Base-by-base conservation (phyloP, 345 rosid genomes). In the Firmiana major region DNA sequence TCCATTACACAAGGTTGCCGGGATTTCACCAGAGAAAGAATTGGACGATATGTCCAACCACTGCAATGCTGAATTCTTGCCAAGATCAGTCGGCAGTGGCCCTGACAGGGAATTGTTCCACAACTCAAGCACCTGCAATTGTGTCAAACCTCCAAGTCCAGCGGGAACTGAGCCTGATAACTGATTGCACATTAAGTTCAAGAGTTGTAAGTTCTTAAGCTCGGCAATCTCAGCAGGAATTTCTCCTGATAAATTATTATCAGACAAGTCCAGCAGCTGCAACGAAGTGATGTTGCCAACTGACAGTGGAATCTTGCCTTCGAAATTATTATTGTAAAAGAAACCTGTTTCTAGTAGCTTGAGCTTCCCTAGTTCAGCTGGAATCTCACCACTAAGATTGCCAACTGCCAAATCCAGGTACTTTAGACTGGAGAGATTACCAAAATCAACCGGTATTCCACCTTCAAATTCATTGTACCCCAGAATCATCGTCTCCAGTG, bases 21-120 rank as follows among this genome's bases (percentile, higher is more conserved):
- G 99, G 71, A 95, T 90, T 83, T 76, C 83, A 7, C 98, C 93
- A 10, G 98, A 89, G 78, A 95, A 85, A 0, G 87, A 85, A 64
- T 93, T 96, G 63, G 99, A 90, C 0, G 99, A 96, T 48, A 91
- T 79, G 49, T 93, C 99, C 77, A 96, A 80, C 98, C 93, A 89
- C 73, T 86, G 92, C 89, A 93, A 84, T 10, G 93, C 90, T 15
- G 98, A 93, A 42, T 87, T 90, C 82, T 81, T 85, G 15, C 98
- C 98, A 5, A 93, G 91, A 81, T 90, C 85, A 74, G 60, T 26
- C n/a, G 98, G 94, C 71, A 95, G 75, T 79, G 90, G 81, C 53
- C 98, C 99, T n/a, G 93, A 79, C 28, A 95, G 64, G 0, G 97
- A 92, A 79, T 96, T 93, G 87, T 93, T 93, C 99, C 99, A 93